A percentile compares a stretch with the other conserved stretches of the same genome.
Conservation (phyloP, 192 early-diverging fungal genomes). For the Linnemannia hyalina region DNA sequence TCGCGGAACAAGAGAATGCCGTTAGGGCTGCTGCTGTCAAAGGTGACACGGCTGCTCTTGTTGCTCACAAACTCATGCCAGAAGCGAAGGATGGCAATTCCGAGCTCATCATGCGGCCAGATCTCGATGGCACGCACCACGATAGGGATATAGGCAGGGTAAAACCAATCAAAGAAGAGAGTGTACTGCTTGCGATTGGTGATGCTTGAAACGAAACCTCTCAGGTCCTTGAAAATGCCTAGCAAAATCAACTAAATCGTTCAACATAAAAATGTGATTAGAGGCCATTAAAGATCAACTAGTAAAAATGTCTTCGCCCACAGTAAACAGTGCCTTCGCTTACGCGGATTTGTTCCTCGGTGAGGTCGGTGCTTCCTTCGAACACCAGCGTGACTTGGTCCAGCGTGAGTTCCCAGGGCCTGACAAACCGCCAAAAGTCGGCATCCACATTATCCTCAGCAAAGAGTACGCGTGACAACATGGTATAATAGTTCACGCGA, state of each 20-base stretch:
- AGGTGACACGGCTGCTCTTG: slow-evolving; percentile 80
- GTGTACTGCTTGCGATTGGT: slow-evolving; percentile 69
- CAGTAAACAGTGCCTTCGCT: neutral
- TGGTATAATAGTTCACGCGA: slow-evolving; percentile 81
- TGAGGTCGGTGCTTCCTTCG: slow-evolving; percentile 65
- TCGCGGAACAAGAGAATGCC: slow-evolving; percentile 93
- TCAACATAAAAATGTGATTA: neutral
- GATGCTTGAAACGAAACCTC: slow-evolving; percentile 81
- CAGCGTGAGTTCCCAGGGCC: slow-evolving; percentile 72
- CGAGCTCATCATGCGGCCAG: slow-evolving; percentile 72
- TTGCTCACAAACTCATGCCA: slow-evolving; percentile 87
- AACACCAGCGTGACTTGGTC: slow-evolving; percentile 68
- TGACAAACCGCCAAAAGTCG: slow-evolving; percentile 80
- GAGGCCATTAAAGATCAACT: neutral
- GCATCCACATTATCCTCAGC: slow-evolving; percentile 70
- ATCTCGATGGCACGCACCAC: slow-evolving; percentile 77
- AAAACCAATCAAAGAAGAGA: slow-evolving; percentile 91
- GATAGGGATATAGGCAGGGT: slow-evolving; percentile 74
- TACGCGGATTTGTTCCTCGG: slow-evolving; percentile 61
- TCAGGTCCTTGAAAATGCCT: slow-evolving; percentile 80
- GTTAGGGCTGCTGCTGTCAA: slow-evolving; percentile 88
- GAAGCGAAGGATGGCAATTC: slow-evolving; percentile 82
- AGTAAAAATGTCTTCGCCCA: neutral
- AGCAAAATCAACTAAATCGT: slow-evolving; percentile 58
- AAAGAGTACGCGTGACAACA: slow-evolving; percentile 83